Base-by-base conservation (phyloP, 2,329 filamentous ascomycete genomes). In the Neocatenulostroma microsporum region DNA sequence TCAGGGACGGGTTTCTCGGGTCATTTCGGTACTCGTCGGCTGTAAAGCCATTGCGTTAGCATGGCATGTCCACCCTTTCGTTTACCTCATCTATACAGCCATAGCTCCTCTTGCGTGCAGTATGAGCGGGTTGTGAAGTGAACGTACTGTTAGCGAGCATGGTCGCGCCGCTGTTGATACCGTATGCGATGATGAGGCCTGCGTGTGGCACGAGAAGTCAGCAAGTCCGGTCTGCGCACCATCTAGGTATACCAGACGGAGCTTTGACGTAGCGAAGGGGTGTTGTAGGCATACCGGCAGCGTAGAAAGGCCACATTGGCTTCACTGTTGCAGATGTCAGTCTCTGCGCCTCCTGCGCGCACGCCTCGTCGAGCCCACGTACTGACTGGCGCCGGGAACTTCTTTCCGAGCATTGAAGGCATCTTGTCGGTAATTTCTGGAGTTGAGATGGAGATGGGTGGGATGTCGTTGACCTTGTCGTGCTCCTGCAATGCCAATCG, bases 11-110 rank as follows among this genome's bases (percentile, higher is more conserved):
- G 77, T 95, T 95, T 67, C 88, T 80, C 51, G 88, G 86, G 69
- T 96, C 89, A 74, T 94, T 93, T 80, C 88, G 93, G 78, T 77
- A 95, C 72, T 96, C 86, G 56, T 84, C 84, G 72, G 79, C 89
- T 96, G 55, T 47, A 18, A 28, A 20, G 13, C 9, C 18, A 19
- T 12, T 26, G 7, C 12, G 20, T 37, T 18, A 37, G 34, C 27
- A 20, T 29, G 9, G 9, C 30, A 9, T 17, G 7, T 32, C 13
- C 7, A 14, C n/a, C n/a, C n/a, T n/a, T n/a, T n/a, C n/a, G n/a
- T n/a, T n/a, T n/a, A n/a, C n/a, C n/a, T n/a, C n/a, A n/a, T n/a
- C n/a, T n/a, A n/a, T 10, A 9, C 14, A 15, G 30, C 13, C 10
- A 8, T 15, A n/a, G 12, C 8, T 34, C n/a, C 31, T 36, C 32